These are phyloP conservation scores for Candida patagonica DNA, from an alignment of 805 yeast genomes.

Conservation along the genomic window DNA sequence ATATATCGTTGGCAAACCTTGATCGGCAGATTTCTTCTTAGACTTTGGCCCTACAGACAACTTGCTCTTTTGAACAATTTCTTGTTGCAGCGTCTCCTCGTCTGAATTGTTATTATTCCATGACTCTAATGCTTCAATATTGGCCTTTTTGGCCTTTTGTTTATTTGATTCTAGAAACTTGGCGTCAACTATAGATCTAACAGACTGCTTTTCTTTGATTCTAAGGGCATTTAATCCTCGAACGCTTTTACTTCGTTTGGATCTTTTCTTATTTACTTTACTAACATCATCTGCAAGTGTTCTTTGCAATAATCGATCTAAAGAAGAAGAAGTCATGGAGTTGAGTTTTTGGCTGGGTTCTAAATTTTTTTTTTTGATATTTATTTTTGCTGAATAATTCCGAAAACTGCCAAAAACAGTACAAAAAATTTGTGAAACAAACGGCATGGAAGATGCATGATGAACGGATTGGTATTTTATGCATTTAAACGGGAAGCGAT, in stretches of 20 bases:
- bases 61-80: constrained; percentile 7
- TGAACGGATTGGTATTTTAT: too few species aligned
- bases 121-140: constrained; percentile 8
- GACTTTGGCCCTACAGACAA: not conserved
- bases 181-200: constrained; percentile 9
- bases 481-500: too few species aligned
- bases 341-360: too few species aligned
- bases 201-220: constrained; percentile 12
- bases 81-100: constrained; percentile 9
- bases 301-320: constrained; percentile 14
- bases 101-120: constrained; percentile 7
- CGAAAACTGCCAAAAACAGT: too few species aligned
- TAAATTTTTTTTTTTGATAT: too few species aligned
- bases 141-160: not conserved
- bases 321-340: constrained; percentile 6
- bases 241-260: constrained; percentile 5
- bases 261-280: not conserved
- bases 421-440: too few species aligned
- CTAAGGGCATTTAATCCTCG: constrained; percentile 14
- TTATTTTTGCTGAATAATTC: too few species aligned
- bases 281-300: constrained; percentile 9
- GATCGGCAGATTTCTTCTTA: constrained; percentile 1
- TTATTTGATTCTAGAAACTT: constrained; percentile 2
- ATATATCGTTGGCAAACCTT: too few species aligned
- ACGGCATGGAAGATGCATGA: too few species aligned